Evolutionary conservation across 495 filamentous ascomycete species (phyloP), one percentile per base, ranked within the genome.

Genomic region (Beverwykella pulmonaria): DNA sequence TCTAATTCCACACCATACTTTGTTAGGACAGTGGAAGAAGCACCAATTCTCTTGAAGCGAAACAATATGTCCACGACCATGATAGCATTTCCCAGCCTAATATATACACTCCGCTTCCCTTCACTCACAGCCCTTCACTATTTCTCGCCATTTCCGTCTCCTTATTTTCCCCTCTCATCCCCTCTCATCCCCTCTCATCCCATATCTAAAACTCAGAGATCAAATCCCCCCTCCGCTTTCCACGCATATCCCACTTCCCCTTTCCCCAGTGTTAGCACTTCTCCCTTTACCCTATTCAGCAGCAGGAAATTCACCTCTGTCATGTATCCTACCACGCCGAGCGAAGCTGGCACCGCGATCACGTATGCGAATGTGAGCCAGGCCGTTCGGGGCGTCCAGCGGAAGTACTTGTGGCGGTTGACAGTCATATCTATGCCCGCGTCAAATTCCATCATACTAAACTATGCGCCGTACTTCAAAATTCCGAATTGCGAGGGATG

Each of bases 331-430:
- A 93, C 54, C 65, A 87, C 87, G 34, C 86, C 87, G 57, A 96
- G 44, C 34, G 88, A 77, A 30, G 77, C 74, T 6, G 94, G 94
- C 23, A 97, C 83, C 36, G 84, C 78, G 26, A 86, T 78, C 60
- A 88, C 82, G 78, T 92, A 97, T 32, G 87, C 74, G 71, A 97
- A 85, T 3, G 86, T 88, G 65, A 96, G 67, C 82, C 85, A 85
- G 25, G 90, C 92, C 48, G 92, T 94, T 68, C 90, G 83, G 25
- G 86, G 83, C 15, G 88, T 97, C 90, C 90, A 98, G 72, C 91
- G 85, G 84, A 97, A 98, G 85, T 92, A 96, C 79, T 90, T 93
- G 85, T 92, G 89, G 53, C 94, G 90, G 81, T 95, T 92, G 69
- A 81, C 76, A 71, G 82, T 84, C 86, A 97, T 90, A 74, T 89